Evolutionary conservation across 768 basidiomycete species (phyloP).

Genomic region (Macrolepiota dolichaula): DNA sequence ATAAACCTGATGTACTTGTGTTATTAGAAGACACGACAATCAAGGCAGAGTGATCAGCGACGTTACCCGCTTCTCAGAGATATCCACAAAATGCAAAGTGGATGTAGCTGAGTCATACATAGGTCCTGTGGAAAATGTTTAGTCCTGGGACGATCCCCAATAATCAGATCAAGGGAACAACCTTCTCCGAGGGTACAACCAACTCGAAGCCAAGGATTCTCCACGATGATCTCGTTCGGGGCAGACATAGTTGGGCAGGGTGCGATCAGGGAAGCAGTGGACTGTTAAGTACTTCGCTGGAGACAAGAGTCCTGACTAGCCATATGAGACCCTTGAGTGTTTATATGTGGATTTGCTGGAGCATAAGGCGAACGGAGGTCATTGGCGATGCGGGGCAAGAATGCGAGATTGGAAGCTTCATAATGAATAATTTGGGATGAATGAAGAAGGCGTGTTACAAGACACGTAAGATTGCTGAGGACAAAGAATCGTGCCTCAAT

Average conservation of each 20-base stretch:
- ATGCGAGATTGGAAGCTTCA: conserved; percentile 3
- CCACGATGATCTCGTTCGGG: conserved; percentile 34
- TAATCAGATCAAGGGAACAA: conserved; percentile 18
- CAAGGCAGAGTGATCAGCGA: not conserved
- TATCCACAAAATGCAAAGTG: conserved; percentile 68
- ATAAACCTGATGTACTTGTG: conserved; percentile 39
- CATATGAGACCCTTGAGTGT: not conserved
- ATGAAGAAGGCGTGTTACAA: conserved; percentile 2
- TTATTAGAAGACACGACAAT: conserved; percentile 6
- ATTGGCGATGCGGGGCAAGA: not conserved
- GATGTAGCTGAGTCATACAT: conserved; percentile 54
- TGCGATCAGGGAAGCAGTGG: not conserved
- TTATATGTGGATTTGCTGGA: conserved; percentile 9
- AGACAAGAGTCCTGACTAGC: not conserved
- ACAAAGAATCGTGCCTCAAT: conserved; percentile 1
- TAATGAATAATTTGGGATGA: conserved; percentile 5
- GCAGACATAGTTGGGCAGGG: conserved; percentile 12
- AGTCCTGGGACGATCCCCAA: not conserved
- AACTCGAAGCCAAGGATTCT: conserved; percentile 45
- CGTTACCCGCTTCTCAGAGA: conserved; percentile 48
- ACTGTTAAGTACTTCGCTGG: conserved; percentile 6
- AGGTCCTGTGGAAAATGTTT: conserved; percentile 40
- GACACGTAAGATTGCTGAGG: conserved; percentile 6
- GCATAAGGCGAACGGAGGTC: not conserved
- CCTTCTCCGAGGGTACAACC: conserved; percentile 66